Evolutionary conservation across 2,329 filamentous ascomycete species (phyloP).

Genomic region (Blastomyces silverae): DNA sequence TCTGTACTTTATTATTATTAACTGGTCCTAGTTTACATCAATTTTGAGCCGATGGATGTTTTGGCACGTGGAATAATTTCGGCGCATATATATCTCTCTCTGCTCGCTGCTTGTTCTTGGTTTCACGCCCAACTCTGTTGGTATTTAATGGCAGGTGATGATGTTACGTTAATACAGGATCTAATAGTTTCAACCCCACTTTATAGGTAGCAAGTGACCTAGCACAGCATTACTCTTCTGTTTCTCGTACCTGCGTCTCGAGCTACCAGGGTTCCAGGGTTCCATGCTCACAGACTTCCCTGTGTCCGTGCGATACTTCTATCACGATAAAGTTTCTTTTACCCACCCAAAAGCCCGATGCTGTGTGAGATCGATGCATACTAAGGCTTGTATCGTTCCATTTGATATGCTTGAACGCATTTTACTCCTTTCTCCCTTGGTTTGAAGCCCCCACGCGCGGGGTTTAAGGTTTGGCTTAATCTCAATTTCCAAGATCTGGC

Average conservation of each 20-base stretch:
- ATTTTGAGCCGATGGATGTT: constrained; percentile 2
- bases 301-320: not conserved
- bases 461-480: not conserved
- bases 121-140: not conserved
- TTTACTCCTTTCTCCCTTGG: not conserved
- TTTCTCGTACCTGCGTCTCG: constrained; percentile 1
- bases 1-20: constrained; percentile 6
- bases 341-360: not conserved
- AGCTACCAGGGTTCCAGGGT: not conserved
- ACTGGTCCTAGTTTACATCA: not conserved
- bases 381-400: not conserved
- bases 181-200: constrained; percentile 3
- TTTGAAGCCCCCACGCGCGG: not conserved
- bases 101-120: not conserved
- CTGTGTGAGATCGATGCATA: too few species aligned
- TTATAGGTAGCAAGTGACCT: not conserved
- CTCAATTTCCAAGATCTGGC: not conserved
- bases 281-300: not conserved
- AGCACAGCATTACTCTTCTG: not conserved
- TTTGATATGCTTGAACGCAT: not conserved
- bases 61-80: constrained; percentile 3
- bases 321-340: not conserved
- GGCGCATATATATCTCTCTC: not conserved
- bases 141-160: not conserved
- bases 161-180: not conserved